Conservation (phyloP, 371 early-diverging fungal species). For the Lichtheimia corymbifera region DNA sequence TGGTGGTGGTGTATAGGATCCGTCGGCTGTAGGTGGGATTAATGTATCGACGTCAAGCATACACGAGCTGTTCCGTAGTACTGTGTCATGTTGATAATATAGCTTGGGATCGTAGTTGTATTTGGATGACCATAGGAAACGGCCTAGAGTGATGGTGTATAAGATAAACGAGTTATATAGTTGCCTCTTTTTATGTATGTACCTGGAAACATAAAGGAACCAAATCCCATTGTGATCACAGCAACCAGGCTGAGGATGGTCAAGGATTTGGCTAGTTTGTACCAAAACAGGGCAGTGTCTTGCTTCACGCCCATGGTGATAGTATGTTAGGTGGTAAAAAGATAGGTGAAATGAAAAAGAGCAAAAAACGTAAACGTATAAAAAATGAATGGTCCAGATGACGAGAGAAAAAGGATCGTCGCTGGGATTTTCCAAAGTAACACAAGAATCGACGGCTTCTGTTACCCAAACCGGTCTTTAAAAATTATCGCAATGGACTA, state of each 20-base stretch:
- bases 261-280: conserved; percentile 38
- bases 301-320: conserved; percentile 19
- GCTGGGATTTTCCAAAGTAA: conserved; percentile 5
- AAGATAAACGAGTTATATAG: not conserved
- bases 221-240: conserved; percentile 35
- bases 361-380: conserved; percentile 3
- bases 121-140: conserved; percentile 4
- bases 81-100: not conserved
- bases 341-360: conserved; percentile 12
- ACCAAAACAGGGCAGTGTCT: conserved; percentile 27
- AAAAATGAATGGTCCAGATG: no score
- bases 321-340: conserved; percentile 9
- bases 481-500: not conserved
- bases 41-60: conserved; percentile 10
- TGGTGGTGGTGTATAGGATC: conserved; percentile 46
- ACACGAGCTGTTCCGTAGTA: conserved; percentile 12
- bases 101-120: not conserved
- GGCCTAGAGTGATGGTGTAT: not conserved
- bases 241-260: conserved; percentile 35
- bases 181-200: conserved; percentile 7
- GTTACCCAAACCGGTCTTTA: conserved; percentile 10
- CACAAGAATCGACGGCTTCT: conserved; percentile 3
- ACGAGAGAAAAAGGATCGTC: conserved; percentile 18
- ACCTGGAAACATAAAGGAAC: conserved; percentile 40
- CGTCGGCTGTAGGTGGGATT: conserved; percentile 34